phyloP scores from a whole-genome alignment of 2,329 filamentous ascomycete species.

The Penicillium hesseltinei region DNA sequence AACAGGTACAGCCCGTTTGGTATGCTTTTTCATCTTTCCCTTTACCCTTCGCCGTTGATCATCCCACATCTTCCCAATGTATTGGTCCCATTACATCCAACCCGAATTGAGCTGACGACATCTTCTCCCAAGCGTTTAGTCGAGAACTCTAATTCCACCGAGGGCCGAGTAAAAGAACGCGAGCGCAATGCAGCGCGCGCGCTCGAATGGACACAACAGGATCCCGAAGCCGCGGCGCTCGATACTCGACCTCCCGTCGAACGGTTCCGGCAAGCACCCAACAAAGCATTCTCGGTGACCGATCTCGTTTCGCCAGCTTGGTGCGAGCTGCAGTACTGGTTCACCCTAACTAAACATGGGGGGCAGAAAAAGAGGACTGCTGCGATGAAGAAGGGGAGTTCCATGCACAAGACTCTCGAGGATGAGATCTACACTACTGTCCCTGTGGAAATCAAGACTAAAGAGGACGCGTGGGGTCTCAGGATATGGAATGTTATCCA shows the following conservation, averaged over 20 bases:
- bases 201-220: constrained; percentile 25
- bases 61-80: not conserved
- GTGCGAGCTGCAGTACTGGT: constrained; percentile 95
- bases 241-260: constrained; percentile 65
- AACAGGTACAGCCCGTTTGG: constrained; percentile 31
- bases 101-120: constrained; percentile 54
- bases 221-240: constrained; percentile 16
- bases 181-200: constrained; percentile 29
- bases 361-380: constrained; percentile 72
- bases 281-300: constrained; percentile 78
- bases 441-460: constrained; percentile 66
- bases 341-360: constrained; percentile 75
- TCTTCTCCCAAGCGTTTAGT: constrained; percentile 61
- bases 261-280: constrained; percentile 73
- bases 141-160: constrained; percentile 47
- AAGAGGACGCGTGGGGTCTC: constrained; percentile 79
- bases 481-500: constrained; percentile 89
- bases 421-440: constrained; percentile 80
- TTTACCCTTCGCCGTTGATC: constrained; percentile 45
- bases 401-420: constrained; percentile 79
- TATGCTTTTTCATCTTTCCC: constrained; percentile 19
- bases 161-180: constrained; percentile 36
- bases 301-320: constrained; percentile 87
- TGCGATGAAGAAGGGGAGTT: constrained; percentile 80
- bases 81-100: not conserved